Conservation (phyloP, 2,329 filamentous ascomycete species). For the Trichoderma guizhouense region DNA sequence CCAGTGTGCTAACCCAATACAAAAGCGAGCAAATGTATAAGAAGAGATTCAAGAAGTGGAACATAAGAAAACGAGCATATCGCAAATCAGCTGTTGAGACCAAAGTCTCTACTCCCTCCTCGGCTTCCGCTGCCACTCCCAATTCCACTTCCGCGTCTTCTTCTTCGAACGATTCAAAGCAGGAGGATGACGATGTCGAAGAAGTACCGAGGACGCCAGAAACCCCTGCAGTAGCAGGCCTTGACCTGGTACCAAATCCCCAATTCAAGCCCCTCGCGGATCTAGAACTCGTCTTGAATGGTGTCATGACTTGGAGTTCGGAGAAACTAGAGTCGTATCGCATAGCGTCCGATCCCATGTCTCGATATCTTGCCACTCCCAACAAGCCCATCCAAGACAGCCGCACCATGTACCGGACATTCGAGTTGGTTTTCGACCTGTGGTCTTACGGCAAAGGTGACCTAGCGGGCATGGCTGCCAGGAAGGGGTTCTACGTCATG, state of each 20-base stretch:
- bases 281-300: slow-evolving; percentile 34
- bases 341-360: slow-evolving; percentile 34
- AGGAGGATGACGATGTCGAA: slow-evolving; percentile 4
- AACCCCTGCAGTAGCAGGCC: neutral
- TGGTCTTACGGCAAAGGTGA: slow-evolving; percentile 36
- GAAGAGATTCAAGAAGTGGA: slow-evolving; percentile 39
- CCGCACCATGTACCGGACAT: slow-evolving; percentile 40
- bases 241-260: slow-evolving; percentile 25
- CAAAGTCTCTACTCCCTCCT: neutral
- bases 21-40: slow-evolving; percentile 40
- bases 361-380: slow-evolving; percentile 34
- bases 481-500: slow-evolving; percentile 35
- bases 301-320: slow-evolving; percentile 35
- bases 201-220: neutral
- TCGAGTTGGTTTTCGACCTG: slow-evolving; percentile 38
- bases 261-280: slow-evolving; percentile 28
- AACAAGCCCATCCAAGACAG: slow-evolving; percentile 37
- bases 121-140: neutral
- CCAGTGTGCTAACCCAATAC: neutral
- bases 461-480: slow-evolving; percentile 36
- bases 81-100: slow-evolving; percentile 24
- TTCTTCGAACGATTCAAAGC: neutral
- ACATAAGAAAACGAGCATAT: slow-evolving; percentile 36
- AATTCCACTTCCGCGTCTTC: slow-evolving; percentile 17
- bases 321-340: slow-evolving; percentile 32